Evolutionary conservation across 192 early-diverging fungal genomes (phyloP).

Genomic region (Backusella sp.): DNA sequence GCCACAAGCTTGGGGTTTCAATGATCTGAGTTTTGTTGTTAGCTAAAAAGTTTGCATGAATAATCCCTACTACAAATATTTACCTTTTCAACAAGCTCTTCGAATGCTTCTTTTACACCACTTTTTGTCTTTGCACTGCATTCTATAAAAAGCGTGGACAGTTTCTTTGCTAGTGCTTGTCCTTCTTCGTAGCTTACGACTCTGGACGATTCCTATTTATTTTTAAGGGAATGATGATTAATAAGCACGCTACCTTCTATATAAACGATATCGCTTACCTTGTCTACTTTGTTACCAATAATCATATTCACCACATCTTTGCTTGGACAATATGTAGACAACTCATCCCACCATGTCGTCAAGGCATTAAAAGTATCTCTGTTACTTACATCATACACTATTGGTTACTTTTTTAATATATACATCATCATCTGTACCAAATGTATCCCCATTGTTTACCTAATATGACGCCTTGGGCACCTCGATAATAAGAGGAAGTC

Average conservation of each 20-base stretch:
- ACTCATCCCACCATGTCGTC: slow-evolving; percentile 89
- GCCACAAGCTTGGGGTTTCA: slow-evolving; percentile 5
- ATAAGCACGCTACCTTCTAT: slow-evolving; percentile 30
- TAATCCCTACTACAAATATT: slow-evolving; percentile 14
- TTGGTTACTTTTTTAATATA: neutral
- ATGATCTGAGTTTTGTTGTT: slow-evolving; percentile 26
- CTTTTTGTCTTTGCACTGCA: slow-evolving; percentile 94
- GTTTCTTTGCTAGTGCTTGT: slow-evolving; percentile 82
- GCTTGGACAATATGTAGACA: slow-evolving; percentile 86
- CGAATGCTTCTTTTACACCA: slow-evolving; percentile 92
- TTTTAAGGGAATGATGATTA: neutral
- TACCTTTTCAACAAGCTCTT: slow-evolving; percentile 91
- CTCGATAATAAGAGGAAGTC: slow-evolving; percentile 95
- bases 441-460: slow-evolving; percentile 50
- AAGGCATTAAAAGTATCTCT: slow-evolving; percentile 91
- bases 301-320: slow-evolving; percentile 94
- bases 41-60: neutral
- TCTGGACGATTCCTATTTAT: slow-evolving; percentile 52
- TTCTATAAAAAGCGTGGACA: slow-evolving; percentile 94
- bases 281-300: slow-evolving; percentile 98
- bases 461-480: slow-evolving; percentile 96
- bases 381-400: slow-evolving; percentile 96
- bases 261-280: slow-evolving; percentile 53
- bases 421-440: neutral
- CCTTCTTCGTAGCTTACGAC: slow-evolving; percentile 87